Conservation (phyloP, 345 rosid genomes). For the Chamaenerion angustifolium region DNA sequence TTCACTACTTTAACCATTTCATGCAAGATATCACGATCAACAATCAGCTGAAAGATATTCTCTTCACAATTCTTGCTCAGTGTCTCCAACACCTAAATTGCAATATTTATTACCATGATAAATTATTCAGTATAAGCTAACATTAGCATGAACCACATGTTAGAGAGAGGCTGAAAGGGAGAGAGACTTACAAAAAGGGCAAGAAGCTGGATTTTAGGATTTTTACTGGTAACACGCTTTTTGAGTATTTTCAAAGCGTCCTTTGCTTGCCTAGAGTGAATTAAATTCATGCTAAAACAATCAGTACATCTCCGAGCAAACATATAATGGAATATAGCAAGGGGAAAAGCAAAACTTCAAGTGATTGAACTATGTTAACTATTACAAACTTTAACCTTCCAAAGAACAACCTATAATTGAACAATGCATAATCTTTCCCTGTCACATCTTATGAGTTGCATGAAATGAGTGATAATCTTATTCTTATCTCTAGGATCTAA, state of each 20-base stretch:
- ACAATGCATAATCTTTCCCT: too few species aligned
- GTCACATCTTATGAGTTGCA: too few species aligned
- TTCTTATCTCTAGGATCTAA: too few species aligned
- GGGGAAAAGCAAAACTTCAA: background rate
- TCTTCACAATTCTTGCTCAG: constrained; percentile 93
- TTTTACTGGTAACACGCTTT: constrained; percentile 81
- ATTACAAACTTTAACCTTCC: too few species aligned
- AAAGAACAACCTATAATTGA: too few species aligned
- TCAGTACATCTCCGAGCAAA: background rate
- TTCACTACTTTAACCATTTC: constrained; percentile 97
- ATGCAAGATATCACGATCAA: constrained; percentile 80
- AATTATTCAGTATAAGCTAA: background rate
- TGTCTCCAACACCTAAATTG: constrained; percentile 72
- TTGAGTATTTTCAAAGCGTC: constrained; percentile 85
- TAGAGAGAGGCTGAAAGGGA: background rate
- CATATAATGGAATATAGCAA: background rate
- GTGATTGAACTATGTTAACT: background rate
- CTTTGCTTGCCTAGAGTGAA: constrained; percentile 66
- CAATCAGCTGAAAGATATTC: constrained; percentile 64
- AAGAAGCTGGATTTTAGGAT: constrained; percentile 77
- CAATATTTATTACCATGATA: background rate
- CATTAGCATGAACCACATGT: background rate
- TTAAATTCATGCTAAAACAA: background rate
- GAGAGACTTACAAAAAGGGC: constrained; percentile 70
- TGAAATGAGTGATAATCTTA: too few species aligned